These are phyloP conservation scores for Cudoniella acicularis DNA, from an alignment of 495 filamentous ascomycete species.

Conservation along the genomic window DNA sequence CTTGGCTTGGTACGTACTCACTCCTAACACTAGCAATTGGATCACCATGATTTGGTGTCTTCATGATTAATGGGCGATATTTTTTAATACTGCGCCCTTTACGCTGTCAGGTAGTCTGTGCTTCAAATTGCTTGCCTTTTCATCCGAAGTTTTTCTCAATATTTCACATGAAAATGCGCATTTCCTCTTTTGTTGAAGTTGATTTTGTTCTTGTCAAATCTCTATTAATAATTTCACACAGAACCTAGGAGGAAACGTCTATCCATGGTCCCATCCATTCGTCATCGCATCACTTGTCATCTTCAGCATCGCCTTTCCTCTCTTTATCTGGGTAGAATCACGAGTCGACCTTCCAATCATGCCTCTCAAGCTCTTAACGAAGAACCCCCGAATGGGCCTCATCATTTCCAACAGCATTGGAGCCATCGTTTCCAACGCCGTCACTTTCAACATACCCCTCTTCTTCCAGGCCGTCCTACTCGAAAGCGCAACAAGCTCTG, in stretches of 20 bases:
- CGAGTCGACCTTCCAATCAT: slow-evolving; percentile 63
- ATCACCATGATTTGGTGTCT: too few relatives aligned
- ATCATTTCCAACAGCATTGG: slow-evolving; percentile 68
- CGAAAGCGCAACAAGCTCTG: slow-evolving; percentile 65
- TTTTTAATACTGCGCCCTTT: too few relatives aligned
- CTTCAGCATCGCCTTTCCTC: slow-evolving; percentile 49
- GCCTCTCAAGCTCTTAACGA: slow-evolving; percentile 59
- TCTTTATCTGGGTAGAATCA: slow-evolving; percentile 62
- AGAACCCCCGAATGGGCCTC: slow-evolving; percentile 59
- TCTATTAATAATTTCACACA: slow-evolving; percentile 26
- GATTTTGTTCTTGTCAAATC: too few relatives aligned
- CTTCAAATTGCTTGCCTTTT: too few relatives aligned
- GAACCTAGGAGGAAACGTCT: slow-evolving; percentile 75
- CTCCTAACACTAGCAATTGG: not conserved
- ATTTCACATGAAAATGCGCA: too few relatives aligned
- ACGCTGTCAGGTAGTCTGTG: too few relatives aligned
- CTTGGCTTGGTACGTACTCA: slow-evolving; percentile 54
- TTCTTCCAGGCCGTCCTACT: slow-evolving; percentile 81
- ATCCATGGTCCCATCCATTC: slow-evolving; percentile 68
- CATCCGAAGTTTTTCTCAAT: too few relatives aligned
- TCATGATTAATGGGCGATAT: too few relatives aligned
- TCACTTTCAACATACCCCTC: slow-evolving; percentile 74
- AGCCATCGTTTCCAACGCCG: slow-evolving; percentile 59
- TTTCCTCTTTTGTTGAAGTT: too few relatives aligned
- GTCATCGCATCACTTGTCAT: slow-evolving; percentile 59